Evolutionary conservation across 1,284 basidiomycete genomes (phyloP).

Genomic region (Athelia psychrophila): DNA sequence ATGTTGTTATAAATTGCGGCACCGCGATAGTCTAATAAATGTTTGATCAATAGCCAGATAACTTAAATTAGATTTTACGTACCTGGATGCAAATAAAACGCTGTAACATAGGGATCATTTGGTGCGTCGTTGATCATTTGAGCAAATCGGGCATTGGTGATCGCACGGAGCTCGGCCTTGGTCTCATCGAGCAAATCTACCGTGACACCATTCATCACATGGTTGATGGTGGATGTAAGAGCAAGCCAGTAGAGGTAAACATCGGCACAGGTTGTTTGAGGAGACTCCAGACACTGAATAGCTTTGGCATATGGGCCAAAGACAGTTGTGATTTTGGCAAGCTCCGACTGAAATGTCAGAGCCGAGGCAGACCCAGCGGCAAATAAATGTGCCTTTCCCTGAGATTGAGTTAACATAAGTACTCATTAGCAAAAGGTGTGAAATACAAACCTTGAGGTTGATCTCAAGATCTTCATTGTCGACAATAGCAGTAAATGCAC

Average conservation of each 20-base stretch:
- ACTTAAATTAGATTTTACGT: background rate
- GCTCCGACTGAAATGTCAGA: slow-evolving; percentile 20
- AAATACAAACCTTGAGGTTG: background rate
- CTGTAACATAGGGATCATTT: slow-evolving; percentile 21
- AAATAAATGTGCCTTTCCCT: background rate
- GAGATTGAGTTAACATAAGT: background rate
- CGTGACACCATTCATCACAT: slow-evolving; percentile 10
- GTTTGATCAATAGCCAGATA: background rate
- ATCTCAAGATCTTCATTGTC: background rate
- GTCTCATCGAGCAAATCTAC: slow-evolving; percentile 14
- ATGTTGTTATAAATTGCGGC: too few relatives aligned
- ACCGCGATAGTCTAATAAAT: background rate
- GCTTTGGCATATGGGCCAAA: slow-evolving; percentile 17
- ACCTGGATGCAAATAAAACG: slow-evolving; percentile 29
- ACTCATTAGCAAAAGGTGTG: background rate
- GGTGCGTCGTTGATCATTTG: slow-evolving; percentile 24
- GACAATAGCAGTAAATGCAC: slow-evolving; percentile 15
- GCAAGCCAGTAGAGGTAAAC: slow-evolving; percentile 33
- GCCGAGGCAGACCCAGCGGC: slow-evolving; percentile 33
- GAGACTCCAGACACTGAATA: slow-evolving; percentile 29
- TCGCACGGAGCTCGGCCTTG: slow-evolving; percentile 18
- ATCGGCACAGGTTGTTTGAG: slow-evolving; percentile 25
- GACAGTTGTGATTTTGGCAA: slow-evolving; percentile 19
- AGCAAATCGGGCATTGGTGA: slow-evolving; percentile 21
- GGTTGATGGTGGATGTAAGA: slow-evolving; percentile 17